Evolutionary conservation across 2,329 filamentous ascomycete species (phyloP), one percentile per base, ranked within the genome.

Genomic region (Paecilomyces variotii): DNA sequence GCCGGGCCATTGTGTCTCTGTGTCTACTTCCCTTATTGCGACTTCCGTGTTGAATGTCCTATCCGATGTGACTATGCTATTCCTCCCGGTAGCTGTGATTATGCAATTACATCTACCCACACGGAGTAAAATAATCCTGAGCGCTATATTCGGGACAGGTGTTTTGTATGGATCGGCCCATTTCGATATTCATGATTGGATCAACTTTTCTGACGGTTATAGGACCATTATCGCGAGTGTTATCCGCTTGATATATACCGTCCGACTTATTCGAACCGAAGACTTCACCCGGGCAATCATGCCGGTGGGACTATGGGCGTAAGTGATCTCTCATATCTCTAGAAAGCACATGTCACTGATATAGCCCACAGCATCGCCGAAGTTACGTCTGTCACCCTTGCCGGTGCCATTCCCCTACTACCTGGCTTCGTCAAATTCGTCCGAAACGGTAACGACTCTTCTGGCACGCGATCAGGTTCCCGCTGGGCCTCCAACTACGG

Each of bases 291-390:
- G 56, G 51, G 50, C 49, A 24, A 57, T 57, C 19, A 53, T 53
- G 49, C 56, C 56, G 39, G 56, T 57, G 14, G 56, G 56, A 34
- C 50, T 57, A 4, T 57, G 56, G 56, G 56, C 56, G 56, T 57
- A 54, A 30, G 56, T 57, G n/a, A 30, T 49, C 56, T 5, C 26
- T 5, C 26, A 26, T 45, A 39, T 26, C 12, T 11, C 34, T n/a
- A 39, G 26, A 10, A 32, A 11, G 24, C 26, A 55, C 49, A 24
- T 49, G 4, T 28, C 24, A 45, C 35, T 45, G 35, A 45, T 19
- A 45, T 28, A 11, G 28, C n/a, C 53, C 53, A 54, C 49, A 57
- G 56, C n/a, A 57, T 57, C 25, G 56, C 49, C 19, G 56, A 57
- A 49, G 49, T 57, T 3, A 19, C 49, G 51, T 54, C 56, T 27